Conservation (phyloP, 352 stramenopile species). For the Elongisporangium anandrum region DNA sequence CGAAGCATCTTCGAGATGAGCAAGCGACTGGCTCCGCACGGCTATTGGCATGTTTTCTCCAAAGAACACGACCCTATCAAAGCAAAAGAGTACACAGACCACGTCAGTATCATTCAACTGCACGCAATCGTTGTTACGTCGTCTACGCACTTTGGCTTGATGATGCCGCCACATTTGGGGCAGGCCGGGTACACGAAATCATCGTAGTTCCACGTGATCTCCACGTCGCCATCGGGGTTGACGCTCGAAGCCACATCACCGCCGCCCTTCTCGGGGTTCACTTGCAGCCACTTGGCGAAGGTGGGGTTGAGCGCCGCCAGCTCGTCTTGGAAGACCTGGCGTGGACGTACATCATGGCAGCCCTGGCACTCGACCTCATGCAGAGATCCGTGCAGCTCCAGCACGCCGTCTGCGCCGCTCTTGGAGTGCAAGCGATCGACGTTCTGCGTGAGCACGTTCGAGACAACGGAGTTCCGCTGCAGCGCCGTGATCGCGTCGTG, state of each 20-base stretch:
- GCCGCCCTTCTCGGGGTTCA: slow-evolving; percentile 26
- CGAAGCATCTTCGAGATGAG: slow-evolving; percentile 75
- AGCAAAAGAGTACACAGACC: neutral
- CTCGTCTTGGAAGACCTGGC: slow-evolving; percentile 85
- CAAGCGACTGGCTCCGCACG: slow-evolving; percentile 65
- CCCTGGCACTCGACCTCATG: slow-evolving; percentile 83
- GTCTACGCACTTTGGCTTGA: slow-evolving; percentile 72
- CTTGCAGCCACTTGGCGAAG: slow-evolving; percentile 32
- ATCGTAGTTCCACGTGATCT: slow-evolving; percentile 83
- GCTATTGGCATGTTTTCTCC: slow-evolving; percentile 90
- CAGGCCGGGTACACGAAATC: slow-evolving; percentile 80
- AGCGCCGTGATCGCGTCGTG: slow-evolving; percentile 88
- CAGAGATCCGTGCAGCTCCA: slow-evolving; percentile 94
- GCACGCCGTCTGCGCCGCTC: slow-evolving; percentile 84
- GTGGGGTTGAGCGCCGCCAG: slow-evolving; percentile 82
- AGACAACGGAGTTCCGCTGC: slow-evolving; percentile 37
- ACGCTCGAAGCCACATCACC: slow-evolving; percentile 76
- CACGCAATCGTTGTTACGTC: neutral
- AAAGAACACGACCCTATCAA: slow-evolving; percentile 94
- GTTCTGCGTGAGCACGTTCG: slow-evolving; percentile 95
- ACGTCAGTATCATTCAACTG: slow-evolving; percentile 2
- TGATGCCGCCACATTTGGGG: slow-evolving; percentile 64
- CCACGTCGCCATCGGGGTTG: slow-evolving; percentile 93
- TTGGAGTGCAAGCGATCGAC: slow-evolving; percentile 95
- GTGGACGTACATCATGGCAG: slow-evolving; percentile 60